Evolutionary conservation across 192 early-diverging fungal genomes (phyloP).

Genomic region (Funneliformis mosseae): DNA sequence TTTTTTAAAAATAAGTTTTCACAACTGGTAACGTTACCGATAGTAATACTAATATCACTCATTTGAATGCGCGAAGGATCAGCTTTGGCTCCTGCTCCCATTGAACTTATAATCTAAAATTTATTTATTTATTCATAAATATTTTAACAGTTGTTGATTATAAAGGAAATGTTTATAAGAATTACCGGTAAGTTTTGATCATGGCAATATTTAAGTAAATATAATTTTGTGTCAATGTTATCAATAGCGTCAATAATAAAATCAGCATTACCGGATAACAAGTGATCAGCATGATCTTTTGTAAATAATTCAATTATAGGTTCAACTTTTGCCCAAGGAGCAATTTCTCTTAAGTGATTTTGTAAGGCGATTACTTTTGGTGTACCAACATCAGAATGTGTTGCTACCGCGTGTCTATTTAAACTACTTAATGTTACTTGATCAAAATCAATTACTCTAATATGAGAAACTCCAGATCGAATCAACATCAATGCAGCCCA

Average conservation of each 20-base stretch:
- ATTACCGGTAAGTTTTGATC: constrained; percentile 67
- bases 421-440: constrained; percentile 93
- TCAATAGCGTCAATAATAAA: constrained; percentile 92
- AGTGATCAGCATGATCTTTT: constrained; percentile 62
- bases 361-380: constrained; percentile 81
- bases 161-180: neutral
- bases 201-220: constrained; percentile 85
- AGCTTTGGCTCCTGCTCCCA: constrained; percentile 97
- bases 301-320: constrained; percentile 76
- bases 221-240: constrained; percentile 93
- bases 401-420: constrained; percentile 94
- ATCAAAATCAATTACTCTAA: constrained; percentile 97
- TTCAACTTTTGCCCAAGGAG: constrained; percentile 81
- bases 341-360: constrained; percentile 72
- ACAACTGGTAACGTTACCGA: constrained; percentile 48
- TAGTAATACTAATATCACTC: constrained; percentile 92
- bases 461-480: constrained; percentile 80
- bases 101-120: constrained; percentile 72
- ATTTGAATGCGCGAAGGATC: constrained; percentile 97
- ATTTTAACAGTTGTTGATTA: neutral
- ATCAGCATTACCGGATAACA: constrained; percentile 73
- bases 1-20: neutral
- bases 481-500: constrained; percentile 91
- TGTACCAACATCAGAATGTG: constrained; percentile 85
- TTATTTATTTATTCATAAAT: neutral